Percentiles rank a stretch among this genome's conserved stretches.
These are phyloP conservation scores for Agaricus sinodeliciosus DNA, from an alignment of 768 basidiomycete species.

Conservation along the genomic window DNA sequence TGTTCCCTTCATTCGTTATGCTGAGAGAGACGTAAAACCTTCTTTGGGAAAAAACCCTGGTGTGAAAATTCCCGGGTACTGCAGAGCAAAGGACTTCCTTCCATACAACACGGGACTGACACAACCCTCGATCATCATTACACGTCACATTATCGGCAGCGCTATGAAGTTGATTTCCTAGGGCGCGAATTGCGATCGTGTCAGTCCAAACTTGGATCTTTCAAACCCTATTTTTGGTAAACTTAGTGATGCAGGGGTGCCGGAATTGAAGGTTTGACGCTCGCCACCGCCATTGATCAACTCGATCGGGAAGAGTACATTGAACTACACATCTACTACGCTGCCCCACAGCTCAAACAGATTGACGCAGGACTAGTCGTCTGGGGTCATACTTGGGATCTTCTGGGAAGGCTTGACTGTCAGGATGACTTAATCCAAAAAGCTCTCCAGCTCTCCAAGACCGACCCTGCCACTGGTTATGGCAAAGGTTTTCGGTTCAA, in stretches of 20 bases:
- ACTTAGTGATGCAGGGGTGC: constrained; percentile 17
- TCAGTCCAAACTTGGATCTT: background rate
- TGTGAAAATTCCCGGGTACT: no score
- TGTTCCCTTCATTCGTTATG: no score
- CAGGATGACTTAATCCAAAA: constrained; percentile 9
- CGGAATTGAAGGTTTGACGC: constrained; percentile 24
- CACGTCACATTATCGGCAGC: background rate
- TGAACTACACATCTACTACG: constrained; percentile 33
- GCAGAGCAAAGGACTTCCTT: no score
- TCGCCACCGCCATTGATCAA: constrained; percentile 18
- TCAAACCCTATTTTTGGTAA: background rate
- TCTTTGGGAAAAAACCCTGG: no score
- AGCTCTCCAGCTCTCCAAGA: background rate
- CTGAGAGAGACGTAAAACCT: no score
- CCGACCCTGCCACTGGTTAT: no score
- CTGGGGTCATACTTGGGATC: constrained; percentile 25
- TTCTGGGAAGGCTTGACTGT: constrained; percentile 18
- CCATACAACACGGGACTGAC: background rate
- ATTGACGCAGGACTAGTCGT: constrained; percentile 32
- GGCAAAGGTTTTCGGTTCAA: constrained; percentile 20
- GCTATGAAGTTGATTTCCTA: background rate
- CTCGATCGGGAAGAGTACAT: constrained; percentile 20
- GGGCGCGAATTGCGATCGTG: constrained; percentile 4
- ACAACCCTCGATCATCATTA: background rate
- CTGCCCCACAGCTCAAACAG: constrained; percentile 27